Base-by-base conservation (phyloP, 2,329 filamentous ascomycete species). In the Neospermospora avenae region DNA sequence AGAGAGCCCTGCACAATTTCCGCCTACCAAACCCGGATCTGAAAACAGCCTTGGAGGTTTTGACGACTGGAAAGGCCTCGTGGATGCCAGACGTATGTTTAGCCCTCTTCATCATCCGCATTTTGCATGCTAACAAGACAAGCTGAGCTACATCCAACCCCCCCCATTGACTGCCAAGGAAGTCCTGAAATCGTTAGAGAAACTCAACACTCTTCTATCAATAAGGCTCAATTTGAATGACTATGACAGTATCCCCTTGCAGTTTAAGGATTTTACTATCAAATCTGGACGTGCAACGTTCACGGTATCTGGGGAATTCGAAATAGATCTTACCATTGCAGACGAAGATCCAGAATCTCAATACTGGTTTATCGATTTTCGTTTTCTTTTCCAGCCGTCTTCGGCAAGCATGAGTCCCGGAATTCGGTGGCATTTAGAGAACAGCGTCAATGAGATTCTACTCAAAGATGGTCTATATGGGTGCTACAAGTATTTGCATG, bases 351-450 rank as follows among this genome's bases (percentile, higher is more conserved):
- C 87, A 18, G 80, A 86, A 34, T 88, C 89, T 57, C 93, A 96
- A 69, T 96, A 96, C 71, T 97, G 89, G 81, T 96, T 98, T 71
- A 90, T 98, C 63, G 93, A 98, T 73, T 86, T 98, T 69, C 85
- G 93, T 61, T 92, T 96, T 68, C 77, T 86, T 14, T 99, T 96
- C 72, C 81, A 78, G 8, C 93, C 93, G 1, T 81, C 86, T 0
- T 81, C 89, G 0, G 75, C 74, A 13, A 77, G 79, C 52, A 70
- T 96, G 7, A 80, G 88, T 0, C 84, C 88, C 25, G 77, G 78
- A 3, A 75, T 96, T 46, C 83, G 88, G 57, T 77, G 79, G 37
- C 83, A 84, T 59, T 76, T 97, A 31, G 91, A 96, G 71, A 75
- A 73, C 18, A 86, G 84, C 63, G 81, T 91, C 37, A 97, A 99